A percentile compares a stretch with the other conserved stretches of the same genome.
These are phyloP conservation scores for Russula emetica DNA, from an alignment of 768 basidiomycete genomes.

Conservation along the genomic window DNA sequence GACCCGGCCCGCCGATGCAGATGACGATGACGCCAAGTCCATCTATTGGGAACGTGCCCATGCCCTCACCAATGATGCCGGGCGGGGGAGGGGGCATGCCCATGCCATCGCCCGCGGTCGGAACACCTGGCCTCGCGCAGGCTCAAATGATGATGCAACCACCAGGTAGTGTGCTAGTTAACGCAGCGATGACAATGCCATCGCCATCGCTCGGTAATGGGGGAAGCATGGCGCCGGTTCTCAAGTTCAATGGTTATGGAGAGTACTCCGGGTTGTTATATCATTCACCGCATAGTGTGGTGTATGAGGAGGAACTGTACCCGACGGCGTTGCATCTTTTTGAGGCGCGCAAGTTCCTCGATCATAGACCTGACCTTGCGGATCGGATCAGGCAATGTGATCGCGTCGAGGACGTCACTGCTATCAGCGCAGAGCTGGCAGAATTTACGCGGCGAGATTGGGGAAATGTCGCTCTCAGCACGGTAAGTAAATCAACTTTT, in stretches of 20 bases:
- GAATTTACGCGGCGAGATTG: not conserved
- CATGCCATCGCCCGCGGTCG: slow-evolving; percentile 14
- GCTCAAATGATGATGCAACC: not conserved
- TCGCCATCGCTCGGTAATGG: slow-evolving; percentile 12
- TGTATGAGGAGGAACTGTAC: slow-evolving; percentile 52
- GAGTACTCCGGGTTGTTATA: slow-evolving; percentile 53
- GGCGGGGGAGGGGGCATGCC: not conserved
- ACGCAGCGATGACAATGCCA: not conserved
- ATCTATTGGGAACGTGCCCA: not conserved
- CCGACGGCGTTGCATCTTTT: slow-evolving; percentile 72
- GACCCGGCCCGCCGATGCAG: slow-evolving; percentile 1
- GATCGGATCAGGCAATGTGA: not conserved
- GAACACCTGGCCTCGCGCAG: not conserved
- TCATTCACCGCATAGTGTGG: slow-evolving; percentile 59
- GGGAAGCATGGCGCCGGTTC: slow-evolving; percentile 11
- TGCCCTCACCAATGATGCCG: slow-evolving; percentile 8
- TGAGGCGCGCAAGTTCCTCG: slow-evolving; percentile 68
- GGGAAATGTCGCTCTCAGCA: slow-evolving; percentile 42
- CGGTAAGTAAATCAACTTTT: slow-evolving; percentile 39
- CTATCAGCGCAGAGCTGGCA: not conserved
- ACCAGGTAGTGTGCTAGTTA: not conserved
- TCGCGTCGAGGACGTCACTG: not conserved
- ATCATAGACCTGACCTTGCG: slow-evolving; percentile 31
- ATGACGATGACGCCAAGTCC: not conserved
- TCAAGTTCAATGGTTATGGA: slow-evolving; percentile 36